These are phyloP conservation scores for Starmerella tilneyi DNA, from an alignment of 805 yeast genomes.

Conservation along the genomic window DNA sequence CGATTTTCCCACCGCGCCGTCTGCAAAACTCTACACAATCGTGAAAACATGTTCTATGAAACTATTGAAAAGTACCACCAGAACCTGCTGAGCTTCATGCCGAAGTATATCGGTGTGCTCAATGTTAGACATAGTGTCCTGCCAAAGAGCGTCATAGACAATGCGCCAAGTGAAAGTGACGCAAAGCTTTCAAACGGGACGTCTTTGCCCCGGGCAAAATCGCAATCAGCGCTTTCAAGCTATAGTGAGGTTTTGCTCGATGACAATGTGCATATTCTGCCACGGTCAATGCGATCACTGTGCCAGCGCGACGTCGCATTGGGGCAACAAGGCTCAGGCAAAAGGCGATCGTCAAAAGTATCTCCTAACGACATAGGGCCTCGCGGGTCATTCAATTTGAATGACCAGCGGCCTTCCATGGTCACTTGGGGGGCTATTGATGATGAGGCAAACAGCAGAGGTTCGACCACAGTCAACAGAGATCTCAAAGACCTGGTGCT, in stretches of 20 bases:
- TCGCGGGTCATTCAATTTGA: conserved; percentile 22
- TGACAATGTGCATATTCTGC: conserved; percentile 86
- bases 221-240: conserved; percentile 36
- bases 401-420: conserved; percentile 25
- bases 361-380: conserved; percentile 14
- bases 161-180: too few relatives aligned
- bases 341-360: too few relatives aligned
- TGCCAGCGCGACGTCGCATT: conserved; percentile 10
- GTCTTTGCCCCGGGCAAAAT: conserved; percentile 6
- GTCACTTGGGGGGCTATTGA: conserved; percentile 18
- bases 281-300: conserved; percentile 45
- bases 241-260: conserved; percentile 67
- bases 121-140: conserved; percentile 66
- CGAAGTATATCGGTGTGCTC: conserved; percentile 84
- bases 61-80: conserved; percentile 69
- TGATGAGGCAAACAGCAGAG: conserved; percentile 25
- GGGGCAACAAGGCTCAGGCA: too few relatives aligned
- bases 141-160: too few relatives aligned
- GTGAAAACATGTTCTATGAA: conserved; percentile 90
- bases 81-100: conserved; percentile 75
- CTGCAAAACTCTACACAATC: conserved; percentile 80
- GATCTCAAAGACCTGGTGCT: conserved; percentile 60
- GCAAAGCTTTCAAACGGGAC: neutral
- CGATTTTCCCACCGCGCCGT: conserved; percentile 85
- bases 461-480: conserved; percentile 61